Conservation (phyloP, 1,284 basidiomycete genomes). For the Clitocybe nebularis region DNA sequence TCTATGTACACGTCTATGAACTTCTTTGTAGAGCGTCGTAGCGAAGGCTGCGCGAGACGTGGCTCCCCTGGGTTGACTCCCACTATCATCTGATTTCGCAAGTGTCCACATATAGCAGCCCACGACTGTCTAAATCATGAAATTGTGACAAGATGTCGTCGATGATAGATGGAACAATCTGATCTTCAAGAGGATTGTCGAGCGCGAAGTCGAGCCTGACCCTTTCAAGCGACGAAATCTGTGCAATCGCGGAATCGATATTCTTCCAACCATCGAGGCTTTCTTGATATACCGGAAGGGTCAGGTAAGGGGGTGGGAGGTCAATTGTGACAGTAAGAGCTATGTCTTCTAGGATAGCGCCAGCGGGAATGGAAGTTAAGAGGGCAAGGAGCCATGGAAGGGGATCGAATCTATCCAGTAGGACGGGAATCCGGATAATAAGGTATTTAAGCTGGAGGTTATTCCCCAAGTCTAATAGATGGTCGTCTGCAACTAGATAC, state of each 20-base stretch:
- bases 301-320: slow-evolving; percentile 21
- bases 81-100: slow-evolving; percentile 18
- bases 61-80: no score
- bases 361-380: slow-evolving; percentile 16
- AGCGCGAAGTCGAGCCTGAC: slow-evolving; percentile 22
- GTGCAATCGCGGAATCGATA: slow-evolving; percentile 20
- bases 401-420: slow-evolving; percentile 19
- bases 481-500: slow-evolving; percentile 17
- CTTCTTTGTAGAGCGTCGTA: no score
- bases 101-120: slow-evolving; percentile 22
- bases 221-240: slow-evolving; percentile 16
- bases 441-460: slow-evolving; percentile 15
- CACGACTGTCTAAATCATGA: slow-evolving; percentile 14
- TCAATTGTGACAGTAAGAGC: slow-evolving; percentile 19
- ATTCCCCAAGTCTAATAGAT: slow-evolving; percentile 16
- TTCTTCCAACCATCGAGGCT: slow-evolving; percentile 18
- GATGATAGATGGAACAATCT: slow-evolving; percentile 14
- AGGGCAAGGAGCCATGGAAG: slow-evolving; percentile 20
- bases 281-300: slow-evolving; percentile 15
- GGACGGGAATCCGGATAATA: slow-evolving; percentile 16
- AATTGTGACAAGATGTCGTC: slow-evolving; percentile 20
- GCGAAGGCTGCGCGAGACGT: no score
- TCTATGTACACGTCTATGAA: no score
- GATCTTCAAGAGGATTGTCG: slow-evolving; percentile 20
- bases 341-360: slow-evolving; percentile 18